phyloP scores from a whole-genome alignment of 768 basidiomycete species.

The Calocera cornea region DNA sequence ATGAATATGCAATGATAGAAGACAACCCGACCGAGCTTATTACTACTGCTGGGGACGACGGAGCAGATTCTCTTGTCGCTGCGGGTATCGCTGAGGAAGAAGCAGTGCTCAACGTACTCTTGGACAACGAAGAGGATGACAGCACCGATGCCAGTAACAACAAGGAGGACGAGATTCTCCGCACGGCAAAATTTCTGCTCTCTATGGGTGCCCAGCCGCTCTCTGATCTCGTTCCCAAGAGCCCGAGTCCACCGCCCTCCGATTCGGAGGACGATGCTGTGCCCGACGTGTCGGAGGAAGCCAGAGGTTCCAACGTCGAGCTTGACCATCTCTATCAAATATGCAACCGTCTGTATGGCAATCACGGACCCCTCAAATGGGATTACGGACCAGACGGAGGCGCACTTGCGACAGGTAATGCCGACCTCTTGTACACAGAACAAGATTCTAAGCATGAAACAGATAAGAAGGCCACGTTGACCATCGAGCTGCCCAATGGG shows the following conservation, averaged over 20 bases:
- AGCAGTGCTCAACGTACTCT: conserved; percentile 42
- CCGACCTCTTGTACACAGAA: conserved; percentile 14
- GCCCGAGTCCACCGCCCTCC: conserved; percentile 29
- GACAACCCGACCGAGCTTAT: no score
- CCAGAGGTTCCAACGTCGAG: background rate
- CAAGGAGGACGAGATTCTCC: conserved; percentile 32
- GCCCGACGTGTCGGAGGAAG: background rate
- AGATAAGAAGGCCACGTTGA: conserved; percentile 21
- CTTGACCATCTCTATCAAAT: conserved; percentile 1
- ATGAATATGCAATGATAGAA: no score
- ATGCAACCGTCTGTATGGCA: background rate
- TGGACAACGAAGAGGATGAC: conserved; percentile 29
- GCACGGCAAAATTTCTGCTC: conserved; percentile 32
- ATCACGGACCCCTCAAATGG: background rate
- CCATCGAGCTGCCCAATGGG: conserved; percentile 40
- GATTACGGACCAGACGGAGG: background rate
- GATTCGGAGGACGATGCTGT: background rate
- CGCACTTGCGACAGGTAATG: conserved; percentile 34
- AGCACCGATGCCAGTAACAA: conserved; percentile 3
- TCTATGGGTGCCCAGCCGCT: conserved; percentile 40
- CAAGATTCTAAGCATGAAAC: conserved; percentile 15
- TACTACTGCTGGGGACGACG: no score
- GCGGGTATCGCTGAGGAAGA: background rate
- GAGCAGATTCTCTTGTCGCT: no score
- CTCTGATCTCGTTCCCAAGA: conserved; percentile 41